phyloP scores from a whole-genome alignment of 352 stramenopile species.

The Phytophthora tentaculata region DNA sequence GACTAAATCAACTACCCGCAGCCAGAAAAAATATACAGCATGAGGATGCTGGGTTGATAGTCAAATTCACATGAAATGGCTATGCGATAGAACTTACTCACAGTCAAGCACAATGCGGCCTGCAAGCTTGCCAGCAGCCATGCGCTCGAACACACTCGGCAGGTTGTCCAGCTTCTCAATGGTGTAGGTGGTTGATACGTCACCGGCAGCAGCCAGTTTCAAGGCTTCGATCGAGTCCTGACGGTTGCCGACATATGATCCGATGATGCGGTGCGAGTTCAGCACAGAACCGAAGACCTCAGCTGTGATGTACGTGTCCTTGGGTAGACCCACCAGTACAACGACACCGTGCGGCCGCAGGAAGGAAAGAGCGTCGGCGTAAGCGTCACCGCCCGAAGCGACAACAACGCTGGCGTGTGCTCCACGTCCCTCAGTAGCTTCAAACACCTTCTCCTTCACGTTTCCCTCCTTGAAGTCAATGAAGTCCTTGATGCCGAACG shows the following conservation, averaged over 20 bases:
- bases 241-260: slow-evolving; percentile 61
- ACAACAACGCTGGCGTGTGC: slow-evolving; percentile 77
- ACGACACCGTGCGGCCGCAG: slow-evolving; percentile 67
- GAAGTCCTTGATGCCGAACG: slow-evolving; percentile 72
- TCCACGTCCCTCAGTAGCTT: slow-evolving; percentile 44
- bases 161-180: slow-evolving; percentile 52
- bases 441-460: slow-evolving; percentile 46
- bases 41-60: slow-evolving; percentile 1
- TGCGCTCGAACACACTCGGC: slow-evolving; percentile 52
- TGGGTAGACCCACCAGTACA: slow-evolving; percentile 70
- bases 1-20: slow-evolving; percentile 12
- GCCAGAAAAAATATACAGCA: slow-evolving; percentile 31
- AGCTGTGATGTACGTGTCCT: slow-evolving; percentile 51
- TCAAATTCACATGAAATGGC: slow-evolving; percentile 4
- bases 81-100: slow-evolving; percentile 35
- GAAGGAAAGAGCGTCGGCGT: slow-evolving; percentile 57
- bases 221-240: slow-evolving; percentile 63
- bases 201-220: slow-evolving; percentile 51
- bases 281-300: slow-evolving; percentile 50
- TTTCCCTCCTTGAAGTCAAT: slow-evolving; percentile 71
- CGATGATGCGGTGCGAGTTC: slow-evolving; percentile 55
- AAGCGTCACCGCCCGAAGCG: slow-evolving; percentile 57
- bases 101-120: slow-evolving; percentile 60
- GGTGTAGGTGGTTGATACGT: slow-evolving; percentile 52
- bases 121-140: slow-evolving; percentile 45